phyloP scores from a whole-genome alignment of 1,284 basidiomycete species.

The Leccinum proliferum region DNA sequence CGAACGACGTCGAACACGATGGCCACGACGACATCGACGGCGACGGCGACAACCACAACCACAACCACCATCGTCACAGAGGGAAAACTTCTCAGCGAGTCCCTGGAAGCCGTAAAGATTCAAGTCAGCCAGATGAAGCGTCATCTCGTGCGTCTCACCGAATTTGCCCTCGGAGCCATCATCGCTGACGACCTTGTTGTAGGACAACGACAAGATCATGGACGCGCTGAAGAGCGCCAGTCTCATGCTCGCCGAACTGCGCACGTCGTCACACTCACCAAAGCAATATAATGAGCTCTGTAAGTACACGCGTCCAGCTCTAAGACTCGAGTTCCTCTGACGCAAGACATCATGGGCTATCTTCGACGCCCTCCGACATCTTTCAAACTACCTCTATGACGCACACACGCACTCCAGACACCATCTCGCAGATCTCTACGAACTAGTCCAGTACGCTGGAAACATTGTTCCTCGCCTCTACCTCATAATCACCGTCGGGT shows the following conservation, averaged over 20 bases:
- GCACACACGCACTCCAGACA: slow-evolving; percentile 54
- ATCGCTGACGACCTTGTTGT: neutral
- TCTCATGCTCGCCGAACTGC: slow-evolving; percentile 90
- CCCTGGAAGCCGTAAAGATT: slow-evolving; percentile 83
- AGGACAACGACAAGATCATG: slow-evolving; percentile 95
- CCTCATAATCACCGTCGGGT: slow-evolving; percentile 97
- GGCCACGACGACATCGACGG: slow-evolving; percentile 19
- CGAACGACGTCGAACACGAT: slow-evolving; percentile 12
- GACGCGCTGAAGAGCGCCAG: slow-evolving; percentile 94
- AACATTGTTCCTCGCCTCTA: slow-evolving; percentile 93
- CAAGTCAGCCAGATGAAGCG: slow-evolving; percentile 93
- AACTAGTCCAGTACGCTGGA: slow-evolving; percentile 94
- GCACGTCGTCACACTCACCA: slow-evolving; percentile 86
- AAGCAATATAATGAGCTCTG: slow-evolving; percentile 98
- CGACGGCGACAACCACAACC: slow-evolving; percentile 1
- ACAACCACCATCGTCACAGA: slow-evolving; percentile 44
- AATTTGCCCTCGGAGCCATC: neutral
- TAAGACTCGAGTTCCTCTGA: slow-evolving; percentile 1
- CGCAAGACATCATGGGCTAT: slow-evolving; percentile 50
- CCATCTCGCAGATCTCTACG: slow-evolving; percentile 94
- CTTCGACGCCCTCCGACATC: slow-evolving; percentile 88
- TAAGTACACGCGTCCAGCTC: slow-evolving; percentile 32
- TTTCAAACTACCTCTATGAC: slow-evolving; percentile 93
- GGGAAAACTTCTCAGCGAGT: slow-evolving; percentile 79
- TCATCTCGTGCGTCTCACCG: slow-evolving; percentile 62